Conservation (phyloP, 176 grass and related monocot genomes). For the Lolium multiflorum region DNA sequence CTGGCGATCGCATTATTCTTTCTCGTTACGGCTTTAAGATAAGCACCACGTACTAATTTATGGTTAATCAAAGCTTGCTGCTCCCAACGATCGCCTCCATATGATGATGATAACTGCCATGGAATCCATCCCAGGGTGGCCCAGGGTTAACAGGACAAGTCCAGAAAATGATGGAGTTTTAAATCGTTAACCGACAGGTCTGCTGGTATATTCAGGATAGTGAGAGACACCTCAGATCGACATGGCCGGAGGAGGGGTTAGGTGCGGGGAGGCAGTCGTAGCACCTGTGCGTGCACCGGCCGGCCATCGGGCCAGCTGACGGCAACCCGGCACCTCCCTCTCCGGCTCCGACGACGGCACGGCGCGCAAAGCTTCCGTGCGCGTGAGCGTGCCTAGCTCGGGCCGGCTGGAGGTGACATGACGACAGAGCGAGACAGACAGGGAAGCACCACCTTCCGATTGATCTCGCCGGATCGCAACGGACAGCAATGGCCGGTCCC, state of each 20-base stretch:
- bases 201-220: background rate
- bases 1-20: background rate
- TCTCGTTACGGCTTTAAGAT: background rate
- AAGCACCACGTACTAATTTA: background rate
- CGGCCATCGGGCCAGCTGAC: conserved; percentile 8
- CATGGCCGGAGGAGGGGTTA: background rate
- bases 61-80: background rate
- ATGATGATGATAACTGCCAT: background rate
- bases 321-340: conserved; percentile 25
- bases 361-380: background rate
- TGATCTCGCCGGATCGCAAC: background rate
- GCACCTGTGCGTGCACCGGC: background rate
- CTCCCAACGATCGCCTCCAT: background rate
- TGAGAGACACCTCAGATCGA: background rate
- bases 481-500: conserved; percentile 16
- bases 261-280: conserved; percentile 32
- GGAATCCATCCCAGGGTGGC: too few species aligned
- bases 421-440: background rate
- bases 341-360: background rate
- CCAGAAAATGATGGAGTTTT: background rate
- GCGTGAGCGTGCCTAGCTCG: background rate
- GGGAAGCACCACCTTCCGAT: conserved; percentile 16
- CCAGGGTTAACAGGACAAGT: background rate
- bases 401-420: background rate
- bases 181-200: background rate